A percentile compares a stretch with the other conserved stretches of the same genome.
These are phyloP conservation scores for Pythium chondricola DNA, from an alignment of 352 stramenopile species.

Conservation along the genomic window DNA sequence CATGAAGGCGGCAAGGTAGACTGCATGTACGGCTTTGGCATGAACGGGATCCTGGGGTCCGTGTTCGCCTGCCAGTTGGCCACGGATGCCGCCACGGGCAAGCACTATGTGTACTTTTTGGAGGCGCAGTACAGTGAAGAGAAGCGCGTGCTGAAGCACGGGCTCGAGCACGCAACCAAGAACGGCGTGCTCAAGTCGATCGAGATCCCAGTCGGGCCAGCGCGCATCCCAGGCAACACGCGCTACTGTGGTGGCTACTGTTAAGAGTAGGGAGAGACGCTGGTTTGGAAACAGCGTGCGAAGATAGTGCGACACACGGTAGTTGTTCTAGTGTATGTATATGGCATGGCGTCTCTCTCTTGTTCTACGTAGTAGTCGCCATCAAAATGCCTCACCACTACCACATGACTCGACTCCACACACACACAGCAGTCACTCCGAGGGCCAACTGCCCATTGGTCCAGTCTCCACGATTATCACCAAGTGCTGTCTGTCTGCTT, in stretches of 20 bases:
- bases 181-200: conserved; percentile 44
- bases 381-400: too few relatives aligned
- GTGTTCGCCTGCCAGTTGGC: conserved; percentile 61
- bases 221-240: conserved; percentile 23
- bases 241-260: conserved; percentile 67
- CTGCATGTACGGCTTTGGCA: conserved; percentile 50
- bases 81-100: conserved; percentile 34
- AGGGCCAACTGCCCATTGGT: too few relatives aligned
- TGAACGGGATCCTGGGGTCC: conserved; percentile 41
- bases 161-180: conserved; percentile 22
- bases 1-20: conserved; percentile 47
- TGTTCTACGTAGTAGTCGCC: too few relatives aligned
- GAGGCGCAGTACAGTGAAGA: conserved; percentile 39
- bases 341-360: too few relatives aligned
- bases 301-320: too few relatives aligned
- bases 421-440: too few relatives aligned
- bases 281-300: too few relatives aligned
- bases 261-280: too few relatives aligned
- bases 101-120: conserved; percentile 58
- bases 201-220: conserved; percentile 41
- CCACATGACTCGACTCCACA: too few relatives aligned
- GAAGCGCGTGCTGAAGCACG: conserved; percentile 32
- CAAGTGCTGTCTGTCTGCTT: too few relatives aligned
- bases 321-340: too few relatives aligned
- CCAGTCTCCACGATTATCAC: too few relatives aligned